These are phyloP conservation scores for Lactarius psammicola DNA, from an alignment of 768 basidiomycete genomes.

Conservation along the genomic window DNA sequence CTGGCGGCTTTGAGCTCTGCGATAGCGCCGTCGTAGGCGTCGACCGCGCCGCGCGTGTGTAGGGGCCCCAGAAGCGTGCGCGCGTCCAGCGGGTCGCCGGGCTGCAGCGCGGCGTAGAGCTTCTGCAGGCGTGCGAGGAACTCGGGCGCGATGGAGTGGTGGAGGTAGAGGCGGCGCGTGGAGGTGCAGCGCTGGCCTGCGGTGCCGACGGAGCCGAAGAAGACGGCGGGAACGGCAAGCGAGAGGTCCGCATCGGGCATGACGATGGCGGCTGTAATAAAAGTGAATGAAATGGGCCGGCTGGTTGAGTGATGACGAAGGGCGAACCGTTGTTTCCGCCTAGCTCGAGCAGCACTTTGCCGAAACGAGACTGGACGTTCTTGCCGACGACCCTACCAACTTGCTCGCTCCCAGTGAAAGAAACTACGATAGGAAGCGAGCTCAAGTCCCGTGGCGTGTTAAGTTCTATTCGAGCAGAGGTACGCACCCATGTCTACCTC, in stretches of 20 bases:
- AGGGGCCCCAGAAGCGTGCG: conserved; percentile 83
- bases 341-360: conserved; percentile 85
- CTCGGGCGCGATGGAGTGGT: conserved; percentile 69
- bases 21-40: conserved; percentile 61
- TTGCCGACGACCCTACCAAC: conserved; percentile 88
- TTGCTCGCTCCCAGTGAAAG: conserved; percentile 92
- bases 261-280: conserved; percentile 90
- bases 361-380: conserved; percentile 82
- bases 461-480: neutral
- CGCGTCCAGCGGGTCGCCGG: conserved; percentile 81
- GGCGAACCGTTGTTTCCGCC: conserved; percentile 90
- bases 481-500: conserved; percentile 74
- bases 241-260: conserved; percentile 92
- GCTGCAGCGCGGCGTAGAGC: conserved; percentile 67
- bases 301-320: too few species aligned
- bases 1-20: conserved; percentile 56
- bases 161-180: conserved; percentile 87
- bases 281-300: too few species aligned
- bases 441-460: neutral
- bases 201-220: conserved; percentile 91
- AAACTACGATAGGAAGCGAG: conserved; percentile 50
- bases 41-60: conserved; percentile 69
- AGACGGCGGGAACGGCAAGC: conserved; percentile 85
- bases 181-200: conserved; percentile 81
- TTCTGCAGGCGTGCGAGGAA: conserved; percentile 75